These are phyloP conservation scores for Lactarius psammicola DNA, from an alignment of 768 basidiomycete species.

Conservation along the genomic window DNA sequence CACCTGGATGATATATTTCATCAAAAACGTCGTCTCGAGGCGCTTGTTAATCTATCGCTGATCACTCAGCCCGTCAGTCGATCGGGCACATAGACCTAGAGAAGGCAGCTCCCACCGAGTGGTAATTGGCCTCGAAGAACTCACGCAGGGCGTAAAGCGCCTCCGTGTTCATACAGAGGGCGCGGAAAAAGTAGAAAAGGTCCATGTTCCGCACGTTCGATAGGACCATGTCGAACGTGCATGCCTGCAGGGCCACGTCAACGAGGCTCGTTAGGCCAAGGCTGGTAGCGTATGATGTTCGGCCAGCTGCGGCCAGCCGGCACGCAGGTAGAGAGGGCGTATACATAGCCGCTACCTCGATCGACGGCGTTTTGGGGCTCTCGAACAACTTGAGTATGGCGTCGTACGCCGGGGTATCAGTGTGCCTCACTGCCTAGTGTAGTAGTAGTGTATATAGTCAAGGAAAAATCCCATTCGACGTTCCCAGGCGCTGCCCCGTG, in stretches of 20 bases:
- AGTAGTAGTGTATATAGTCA: constrained; percentile 15
- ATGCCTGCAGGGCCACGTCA: constrained; percentile 54
- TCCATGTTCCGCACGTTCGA: constrained; percentile 58
- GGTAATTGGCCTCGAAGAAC: constrained; percentile 72
- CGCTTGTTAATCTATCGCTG: constrained; percentile 14
- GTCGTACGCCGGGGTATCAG: constrained; percentile 73
- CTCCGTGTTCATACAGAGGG: constrained; percentile 55
- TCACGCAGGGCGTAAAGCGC: constrained; percentile 53
- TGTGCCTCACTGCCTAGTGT: constrained; percentile 71
- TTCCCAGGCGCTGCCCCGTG: not conserved
- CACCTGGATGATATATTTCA: constrained; percentile 19
- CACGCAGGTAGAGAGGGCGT: constrained; percentile 29
- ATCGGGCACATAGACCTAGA: not conserved
- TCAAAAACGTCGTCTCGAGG: constrained; percentile 22
- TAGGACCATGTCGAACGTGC: constrained; percentile 61
- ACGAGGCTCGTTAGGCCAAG: constrained; percentile 60
- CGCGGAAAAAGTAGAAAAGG: constrained; percentile 60
- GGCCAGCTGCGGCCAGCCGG: not conserved
- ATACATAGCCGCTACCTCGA: constrained; percentile 72
- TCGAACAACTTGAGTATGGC: constrained; percentile 66
- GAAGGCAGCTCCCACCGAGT: constrained; percentile 45
- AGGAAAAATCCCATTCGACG: not conserved
- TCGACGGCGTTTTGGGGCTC: constrained; percentile 70
- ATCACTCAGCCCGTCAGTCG: not conserved
- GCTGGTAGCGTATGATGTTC: constrained; percentile 39